These are phyloP conservation scores for Albugo laibachii DNA, from an alignment of 352 stramenopile species.

Conservation along the genomic window DNA sequence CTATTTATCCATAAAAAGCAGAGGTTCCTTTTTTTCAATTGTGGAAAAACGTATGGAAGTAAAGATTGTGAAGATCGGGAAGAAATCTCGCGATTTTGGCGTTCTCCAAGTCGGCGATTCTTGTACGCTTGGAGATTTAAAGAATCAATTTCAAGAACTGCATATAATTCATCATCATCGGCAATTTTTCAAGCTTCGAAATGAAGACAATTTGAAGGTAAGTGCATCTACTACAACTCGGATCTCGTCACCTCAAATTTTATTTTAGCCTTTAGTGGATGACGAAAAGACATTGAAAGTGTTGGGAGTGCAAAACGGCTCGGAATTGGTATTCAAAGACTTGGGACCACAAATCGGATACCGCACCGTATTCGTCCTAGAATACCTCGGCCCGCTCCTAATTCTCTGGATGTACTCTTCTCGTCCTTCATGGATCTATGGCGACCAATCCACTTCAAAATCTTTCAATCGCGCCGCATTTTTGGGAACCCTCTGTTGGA, in stretches of 20 bases:
- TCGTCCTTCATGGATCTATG: conserved; percentile 57
- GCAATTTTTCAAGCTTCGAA: conserved; percentile 37
- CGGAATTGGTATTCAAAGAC: conserved; percentile 54
- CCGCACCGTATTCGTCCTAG: conserved; percentile 69
- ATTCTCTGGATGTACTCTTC: conserved; percentile 65
- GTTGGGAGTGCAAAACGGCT: conserved; percentile 28
- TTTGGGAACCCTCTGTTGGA: conserved; percentile 44
- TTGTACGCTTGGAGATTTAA: conserved; percentile 28
- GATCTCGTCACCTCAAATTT: background rate
- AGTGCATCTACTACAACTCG: background rate
- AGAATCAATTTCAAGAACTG: conserved; percentile 29
- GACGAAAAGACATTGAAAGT: conserved; percentile 30
- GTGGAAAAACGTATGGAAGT: conserved; percentile 22
- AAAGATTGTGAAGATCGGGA: conserved; percentile 32
- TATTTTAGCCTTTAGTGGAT: conserved; percentile 21
- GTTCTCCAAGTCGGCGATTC: conserved; percentile 14
- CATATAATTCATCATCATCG: conserved; percentile 29
- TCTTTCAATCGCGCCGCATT: conserved; percentile 22
- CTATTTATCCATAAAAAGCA: no score
- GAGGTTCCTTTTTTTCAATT: conserved; percentile 1
- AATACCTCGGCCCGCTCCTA: conserved; percentile 71
- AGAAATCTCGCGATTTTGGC: conserved; percentile 39
- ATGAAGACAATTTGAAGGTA: conserved; percentile 13
- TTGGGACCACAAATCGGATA: conserved; percentile 77
- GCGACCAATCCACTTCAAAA: conserved; percentile 14